Evolutionary conservation across 257 asterid species (phyloP).

Genomic region (Euphrasia confusa): DNA sequence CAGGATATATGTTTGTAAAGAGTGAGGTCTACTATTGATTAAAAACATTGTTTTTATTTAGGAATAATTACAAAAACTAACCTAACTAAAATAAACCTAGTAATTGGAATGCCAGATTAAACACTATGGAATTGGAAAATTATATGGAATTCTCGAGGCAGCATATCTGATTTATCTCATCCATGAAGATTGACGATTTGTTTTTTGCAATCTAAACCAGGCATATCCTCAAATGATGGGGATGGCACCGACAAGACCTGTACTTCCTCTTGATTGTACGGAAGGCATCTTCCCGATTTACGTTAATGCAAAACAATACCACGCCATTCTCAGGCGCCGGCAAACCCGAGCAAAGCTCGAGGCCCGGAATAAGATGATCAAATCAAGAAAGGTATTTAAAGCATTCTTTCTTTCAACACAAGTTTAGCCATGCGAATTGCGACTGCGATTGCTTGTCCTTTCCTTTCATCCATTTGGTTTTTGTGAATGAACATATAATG

Average conservation of each 20-base stretch:
- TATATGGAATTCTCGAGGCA: background rate
- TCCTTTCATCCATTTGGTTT: too few relatives aligned
- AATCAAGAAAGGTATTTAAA: slow-evolving; percentile 52
- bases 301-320: slow-evolving; percentile 79
- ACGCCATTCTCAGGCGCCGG: slow-evolving; percentile 72
- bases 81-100: background rate
- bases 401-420: background rate
- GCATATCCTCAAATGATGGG: slow-evolving; percentile 59
- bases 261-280: slow-evolving; percentile 53
- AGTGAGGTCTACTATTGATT: background rate
- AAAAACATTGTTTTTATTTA: background rate
- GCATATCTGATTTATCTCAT: background rate
- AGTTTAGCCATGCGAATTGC: too few relatives aligned
- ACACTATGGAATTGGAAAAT: too few relatives aligned
- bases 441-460: too few relatives aligned
- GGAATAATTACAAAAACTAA: background rate
- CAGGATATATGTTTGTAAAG: background rate
- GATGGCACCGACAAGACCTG: slow-evolving; percentile 38
- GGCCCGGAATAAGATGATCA: slow-evolving; percentile 50
- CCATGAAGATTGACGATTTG: background rate
- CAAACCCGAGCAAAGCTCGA: slow-evolving; percentile 67
- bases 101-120: background rate
- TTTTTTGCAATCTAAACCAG: slow-evolving; percentile 31
- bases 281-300: slow-evolving; percentile 52
- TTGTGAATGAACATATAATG: too few relatives aligned